These are phyloP conservation scores for Priceomyces melissophilus DNA, from an alignment of 805 yeast genomes.

Conservation along the genomic window DNA sequence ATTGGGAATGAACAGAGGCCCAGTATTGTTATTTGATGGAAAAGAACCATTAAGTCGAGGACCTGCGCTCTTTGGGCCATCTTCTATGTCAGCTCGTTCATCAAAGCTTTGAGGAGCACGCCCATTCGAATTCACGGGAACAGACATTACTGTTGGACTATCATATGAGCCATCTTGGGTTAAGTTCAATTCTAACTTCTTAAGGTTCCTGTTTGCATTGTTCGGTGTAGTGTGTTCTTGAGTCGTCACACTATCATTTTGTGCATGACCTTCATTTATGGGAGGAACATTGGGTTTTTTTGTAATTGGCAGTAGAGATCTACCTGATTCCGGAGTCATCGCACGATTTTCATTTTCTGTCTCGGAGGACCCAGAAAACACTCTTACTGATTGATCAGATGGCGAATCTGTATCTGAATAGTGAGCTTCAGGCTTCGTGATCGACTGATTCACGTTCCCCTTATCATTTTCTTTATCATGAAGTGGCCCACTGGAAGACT, in stretches of 20 bases:
- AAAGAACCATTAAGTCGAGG: too few relatives aligned
- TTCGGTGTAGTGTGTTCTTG: not conserved
- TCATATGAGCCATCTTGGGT: not conserved
- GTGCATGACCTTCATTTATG: not conserved
- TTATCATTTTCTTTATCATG: not conserved
- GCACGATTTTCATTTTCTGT: not conserved
- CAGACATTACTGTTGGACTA: too few relatives aligned
- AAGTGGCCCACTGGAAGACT: not conserved
- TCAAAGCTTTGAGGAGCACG: too few relatives aligned
- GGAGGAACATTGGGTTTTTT: too few relatives aligned
- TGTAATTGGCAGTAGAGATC: too few relatives aligned
- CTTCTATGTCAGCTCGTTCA: too few relatives aligned
- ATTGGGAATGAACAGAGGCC: too few relatives aligned
- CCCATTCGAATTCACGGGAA: too few relatives aligned
- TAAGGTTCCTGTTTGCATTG: not conserved
- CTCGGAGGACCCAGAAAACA: slow-evolving; percentile 1
- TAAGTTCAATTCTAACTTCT: slow-evolving; percentile 1
- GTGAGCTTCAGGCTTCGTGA: too few relatives aligned
- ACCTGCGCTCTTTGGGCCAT: too few relatives aligned
- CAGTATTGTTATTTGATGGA: too few relatives aligned
- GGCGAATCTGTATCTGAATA: slow-evolving; percentile 1
- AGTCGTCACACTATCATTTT: not conserved
- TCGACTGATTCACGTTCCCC: not conserved
- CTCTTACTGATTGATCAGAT: slow-evolving; percentile 2
- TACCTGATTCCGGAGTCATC: not conserved